Conservation (phyloP, 495 filamentous ascomycete genomes). For the Trichoderma asperelloides region DNA sequence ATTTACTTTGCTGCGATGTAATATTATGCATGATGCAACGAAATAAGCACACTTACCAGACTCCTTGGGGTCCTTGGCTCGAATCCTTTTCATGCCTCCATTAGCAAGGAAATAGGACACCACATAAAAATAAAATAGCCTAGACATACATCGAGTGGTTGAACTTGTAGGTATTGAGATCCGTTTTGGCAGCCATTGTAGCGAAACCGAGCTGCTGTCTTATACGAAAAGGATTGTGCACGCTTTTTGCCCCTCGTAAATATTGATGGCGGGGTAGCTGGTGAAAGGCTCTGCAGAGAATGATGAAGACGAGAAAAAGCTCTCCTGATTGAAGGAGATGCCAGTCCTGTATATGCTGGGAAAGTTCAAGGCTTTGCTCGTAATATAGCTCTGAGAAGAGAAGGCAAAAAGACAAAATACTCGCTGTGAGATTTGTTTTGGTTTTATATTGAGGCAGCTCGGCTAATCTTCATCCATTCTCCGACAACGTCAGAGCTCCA, state of each 20-base stretch:
- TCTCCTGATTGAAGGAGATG: background rate
- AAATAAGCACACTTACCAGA: slow-evolving; percentile 42
- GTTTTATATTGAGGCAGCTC: background rate
- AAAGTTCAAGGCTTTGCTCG: no score
- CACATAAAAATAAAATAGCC: slow-evolving; percentile 16
- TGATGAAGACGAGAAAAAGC: background rate
- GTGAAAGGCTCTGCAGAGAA: background rate
- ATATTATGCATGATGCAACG: background rate
- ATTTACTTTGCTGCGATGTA: background rate
- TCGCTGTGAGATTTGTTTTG: background rate
- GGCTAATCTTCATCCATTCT: background rate
- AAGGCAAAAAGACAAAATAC: background rate
- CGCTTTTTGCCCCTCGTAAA: background rate
- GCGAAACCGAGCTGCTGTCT: slow-evolving; percentile 19
- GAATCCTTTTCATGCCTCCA: slow-evolving; percentile 55
- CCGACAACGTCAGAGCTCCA: background rate
- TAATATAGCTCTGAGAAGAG: background rate
- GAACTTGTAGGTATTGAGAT: slow-evolving; percentile 76
- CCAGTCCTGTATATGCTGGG: background rate
- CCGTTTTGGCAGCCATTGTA: slow-evolving; percentile 61
- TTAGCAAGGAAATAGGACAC: background rate
- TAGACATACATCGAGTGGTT: slow-evolving; percentile 65
- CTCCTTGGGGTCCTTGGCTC: slow-evolving; percentile 87
- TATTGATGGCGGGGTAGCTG: background rate
- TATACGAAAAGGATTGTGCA: background rate